Percentiles rank a stretch among this genome's conserved stretches.
These are phyloP conservation scores for Coemansia brasiliensis DNA, from an alignment of 192 early-diverging fungal species.

Conservation along the genomic window DNA sequence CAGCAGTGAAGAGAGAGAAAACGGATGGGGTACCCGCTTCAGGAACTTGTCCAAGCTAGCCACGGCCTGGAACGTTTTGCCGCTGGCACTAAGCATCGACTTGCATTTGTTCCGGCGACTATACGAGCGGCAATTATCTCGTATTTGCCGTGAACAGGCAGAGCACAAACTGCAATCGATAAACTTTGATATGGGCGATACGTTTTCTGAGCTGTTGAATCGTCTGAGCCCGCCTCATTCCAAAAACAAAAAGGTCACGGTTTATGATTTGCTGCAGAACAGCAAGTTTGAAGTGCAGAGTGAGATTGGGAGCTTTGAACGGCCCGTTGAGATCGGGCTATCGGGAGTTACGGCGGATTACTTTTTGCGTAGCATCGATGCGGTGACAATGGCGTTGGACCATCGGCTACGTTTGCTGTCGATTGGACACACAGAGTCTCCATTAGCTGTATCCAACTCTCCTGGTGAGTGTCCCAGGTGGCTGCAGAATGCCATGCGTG, in stretches of 20 bases:
- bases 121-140: constrained; percentile 46
- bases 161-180: constrained; percentile 51
- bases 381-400: constrained; percentile 48
- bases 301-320: constrained; percentile 17
- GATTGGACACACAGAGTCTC: constrained; percentile 25
- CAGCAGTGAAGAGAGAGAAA: not conserved
- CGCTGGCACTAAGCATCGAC: constrained; percentile 35
- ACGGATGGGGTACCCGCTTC: not conserved
- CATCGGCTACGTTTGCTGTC: constrained; percentile 40
- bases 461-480: constrained; percentile 40
- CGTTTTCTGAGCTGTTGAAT: constrained; percentile 39
- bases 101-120: constrained; percentile 34
- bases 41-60: constrained; percentile 30
- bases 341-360: constrained; percentile 38
- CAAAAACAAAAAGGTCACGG: constrained; percentile 35
- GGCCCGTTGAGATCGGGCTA: constrained; percentile 26
- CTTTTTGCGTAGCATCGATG: constrained; percentile 47
- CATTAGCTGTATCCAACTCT: constrained; percentile 18
- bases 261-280: constrained; percentile 45
- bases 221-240: constrained; percentile 20
- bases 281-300: constrained; percentile 39
- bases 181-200: constrained; percentile 48
- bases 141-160: constrained; percentile 51
- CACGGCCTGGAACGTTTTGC: constrained; percentile 47
- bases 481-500: constrained; percentile 51